phyloP scores from a whole-genome alignment of 257 asterid species.

The Lantana camara region DNA sequence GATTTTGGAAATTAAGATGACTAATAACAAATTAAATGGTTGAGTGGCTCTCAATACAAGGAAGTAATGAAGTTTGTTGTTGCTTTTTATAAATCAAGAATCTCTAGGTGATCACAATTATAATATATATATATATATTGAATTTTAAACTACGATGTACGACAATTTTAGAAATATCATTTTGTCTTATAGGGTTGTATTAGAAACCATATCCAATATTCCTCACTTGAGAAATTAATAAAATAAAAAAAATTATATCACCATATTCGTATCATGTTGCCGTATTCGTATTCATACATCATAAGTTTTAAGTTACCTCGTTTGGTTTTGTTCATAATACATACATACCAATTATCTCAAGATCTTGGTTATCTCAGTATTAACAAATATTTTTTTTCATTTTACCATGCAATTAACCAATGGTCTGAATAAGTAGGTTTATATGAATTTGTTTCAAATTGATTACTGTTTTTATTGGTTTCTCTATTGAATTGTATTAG shows the following conservation, averaged over 20 bases:
- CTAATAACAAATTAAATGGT: slow-evolving; percentile 15
- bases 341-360: not conserved
- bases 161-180: no score
- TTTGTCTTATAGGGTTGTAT: no score
- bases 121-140: no score
- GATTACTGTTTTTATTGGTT: not conserved
- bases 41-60: not conserved
- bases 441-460: not conserved
- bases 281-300: no score
- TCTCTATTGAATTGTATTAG: not conserved
- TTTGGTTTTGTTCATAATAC: slow-evolving; percentile 7
- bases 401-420: not conserved
- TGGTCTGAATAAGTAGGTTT: slow-evolving; percentile 2
- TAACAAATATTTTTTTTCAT: not conserved
- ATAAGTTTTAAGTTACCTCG: not conserved
- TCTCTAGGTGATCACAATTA: not conserved
- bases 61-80: slow-evolving; percentile 21
- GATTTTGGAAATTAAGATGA: slow-evolving; percentile 20
- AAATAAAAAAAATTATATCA: no score
- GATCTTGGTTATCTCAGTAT: slow-evolving; percentile 2
- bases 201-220: no score
- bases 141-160: no score
- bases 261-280: no score
- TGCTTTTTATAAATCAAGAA: slow-evolving; percentile 21
- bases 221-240: no score